Evolutionary conservation across 2,329 filamentous ascomycete species (phyloP).

Genomic region (Scorias spongiosa): DNA sequence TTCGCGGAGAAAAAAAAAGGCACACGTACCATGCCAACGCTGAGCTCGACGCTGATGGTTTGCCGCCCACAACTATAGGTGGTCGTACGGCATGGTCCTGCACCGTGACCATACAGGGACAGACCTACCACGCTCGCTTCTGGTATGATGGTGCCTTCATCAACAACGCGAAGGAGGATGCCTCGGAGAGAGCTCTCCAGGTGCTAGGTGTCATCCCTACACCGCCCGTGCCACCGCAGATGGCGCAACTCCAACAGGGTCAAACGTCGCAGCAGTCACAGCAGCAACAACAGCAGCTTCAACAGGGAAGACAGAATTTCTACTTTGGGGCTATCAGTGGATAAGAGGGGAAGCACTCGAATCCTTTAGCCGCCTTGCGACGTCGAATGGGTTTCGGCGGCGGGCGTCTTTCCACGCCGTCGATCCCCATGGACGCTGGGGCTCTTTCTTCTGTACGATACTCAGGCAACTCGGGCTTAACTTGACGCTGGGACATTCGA

Average conservation of each 20-base stretch:
- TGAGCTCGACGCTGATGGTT: background rate
- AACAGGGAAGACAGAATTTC: slow-evolving; percentile 2
- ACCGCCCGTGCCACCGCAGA: slow-evolving; percentile 9
- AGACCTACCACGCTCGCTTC: slow-evolving; percentile 55
- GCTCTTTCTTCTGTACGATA: no score
- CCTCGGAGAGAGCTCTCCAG: slow-evolving; percentile 64
- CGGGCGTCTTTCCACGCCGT: no score
- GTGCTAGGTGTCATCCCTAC: slow-evolving; percentile 29
- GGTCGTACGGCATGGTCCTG: slow-evolving; percentile 86
- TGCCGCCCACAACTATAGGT: slow-evolving; percentile 34
- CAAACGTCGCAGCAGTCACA: slow-evolving; percentile 2
- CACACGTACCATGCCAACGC: background rate
- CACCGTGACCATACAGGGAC: slow-evolving; percentile 55
- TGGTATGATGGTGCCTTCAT: slow-evolving; percentile 87
- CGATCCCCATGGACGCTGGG: no score
- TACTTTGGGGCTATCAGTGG: slow-evolving; percentile 4
- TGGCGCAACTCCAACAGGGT: slow-evolving; percentile 11
- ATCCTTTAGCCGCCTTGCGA: no score
- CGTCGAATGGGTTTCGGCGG: no score
- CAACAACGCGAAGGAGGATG: slow-evolving; percentile 79
- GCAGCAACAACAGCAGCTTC: slow-evolving; percentile 3
- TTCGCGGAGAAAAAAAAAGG: background rate
- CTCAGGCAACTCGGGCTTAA: no score
- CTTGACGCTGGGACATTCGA: no score
- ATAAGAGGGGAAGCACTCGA: background rate